These are phyloP conservation scores for Lophiostoma macrostomum DNA, from an alignment of 495 filamentous ascomycete genomes.

Conservation along the genomic window DNA sequence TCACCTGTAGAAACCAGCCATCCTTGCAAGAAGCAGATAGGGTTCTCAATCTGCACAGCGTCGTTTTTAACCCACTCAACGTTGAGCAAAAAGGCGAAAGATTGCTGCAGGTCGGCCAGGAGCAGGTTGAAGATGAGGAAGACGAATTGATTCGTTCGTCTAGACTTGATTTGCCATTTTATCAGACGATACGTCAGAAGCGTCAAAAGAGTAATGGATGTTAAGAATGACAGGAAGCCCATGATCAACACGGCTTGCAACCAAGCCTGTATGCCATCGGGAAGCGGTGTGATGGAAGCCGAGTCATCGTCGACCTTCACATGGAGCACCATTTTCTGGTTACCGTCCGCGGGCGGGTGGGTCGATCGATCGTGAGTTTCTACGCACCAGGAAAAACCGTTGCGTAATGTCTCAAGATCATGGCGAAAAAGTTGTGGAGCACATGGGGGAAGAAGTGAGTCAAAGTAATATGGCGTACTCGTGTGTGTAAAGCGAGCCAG, in stretches of 20 bases:
- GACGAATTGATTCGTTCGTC: slow-evolving; percentile 63
- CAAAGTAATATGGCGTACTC: no score
- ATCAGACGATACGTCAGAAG: slow-evolving; percentile 23
- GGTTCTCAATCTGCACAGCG: slow-evolving; percentile 52
- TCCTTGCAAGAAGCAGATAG: slow-evolving; percentile 65
- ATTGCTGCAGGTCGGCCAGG: slow-evolving; percentile 70
- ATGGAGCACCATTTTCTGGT: no score
- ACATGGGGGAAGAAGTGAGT: no score
- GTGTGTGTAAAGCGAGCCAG: no score
- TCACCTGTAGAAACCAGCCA: slow-evolving; percentile 71
- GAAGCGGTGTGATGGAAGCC: no score
- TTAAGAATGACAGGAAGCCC: slow-evolving; percentile 36
- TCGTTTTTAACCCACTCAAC: slow-evolving; percentile 58
- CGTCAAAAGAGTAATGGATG: slow-evolving; percentile 25
- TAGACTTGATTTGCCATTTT: slow-evolving; percentile 34
- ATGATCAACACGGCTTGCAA: slow-evolving; percentile 35
- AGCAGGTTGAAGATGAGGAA: slow-evolving; percentile 72
- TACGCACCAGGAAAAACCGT: no score
- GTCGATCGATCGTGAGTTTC: no score
- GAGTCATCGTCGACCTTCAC: no score
- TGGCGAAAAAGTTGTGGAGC: no score
- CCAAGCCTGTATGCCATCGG: slow-evolving; percentile 33
- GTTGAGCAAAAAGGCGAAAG: slow-evolving; percentile 65
- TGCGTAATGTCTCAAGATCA: no score
- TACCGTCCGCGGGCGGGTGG: no score